These are phyloP conservation scores for Xylariaceae sp. DNA, from an alignment of 2,329 filamentous ascomycete genomes.

Conservation along the genomic window DNA sequence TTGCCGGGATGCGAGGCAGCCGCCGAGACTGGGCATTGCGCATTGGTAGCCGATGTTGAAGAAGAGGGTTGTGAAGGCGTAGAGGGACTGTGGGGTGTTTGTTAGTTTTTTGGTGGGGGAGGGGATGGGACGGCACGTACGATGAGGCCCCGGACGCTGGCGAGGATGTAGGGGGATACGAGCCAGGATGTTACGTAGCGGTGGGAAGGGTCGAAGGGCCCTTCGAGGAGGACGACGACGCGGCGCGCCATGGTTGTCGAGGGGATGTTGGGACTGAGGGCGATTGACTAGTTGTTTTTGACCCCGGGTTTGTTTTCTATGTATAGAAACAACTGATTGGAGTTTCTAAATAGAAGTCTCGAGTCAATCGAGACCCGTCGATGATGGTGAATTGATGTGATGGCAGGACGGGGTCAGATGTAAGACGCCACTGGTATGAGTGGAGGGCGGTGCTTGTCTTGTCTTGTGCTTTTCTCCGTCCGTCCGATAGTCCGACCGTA, in stretches of 20 bases:
- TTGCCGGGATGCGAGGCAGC: constrained; percentile 43
- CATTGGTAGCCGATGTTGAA: constrained; percentile 63
- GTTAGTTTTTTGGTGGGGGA: neutral
- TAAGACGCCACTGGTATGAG: too few relatives aligned
- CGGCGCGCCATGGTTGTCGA: constrained; percentile 6
- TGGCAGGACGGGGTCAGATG: too few relatives aligned
- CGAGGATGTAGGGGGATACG: constrained; percentile 60
- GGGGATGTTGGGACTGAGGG: neutral
- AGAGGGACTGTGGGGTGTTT: constrained; percentile 41
- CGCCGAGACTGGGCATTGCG: constrained; percentile 40
- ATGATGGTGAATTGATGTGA: too few relatives aligned
- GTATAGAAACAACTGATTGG: too few relatives aligned
- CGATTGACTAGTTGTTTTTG: too few relatives aligned
- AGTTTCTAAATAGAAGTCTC: too few relatives aligned
- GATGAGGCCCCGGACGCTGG: constrained; percentile 50
- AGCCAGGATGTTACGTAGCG: constrained; percentile 79
- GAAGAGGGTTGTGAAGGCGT: constrained; percentile 65
- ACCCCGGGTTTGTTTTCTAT: too few relatives aligned
- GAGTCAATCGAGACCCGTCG: too few relatives aligned
- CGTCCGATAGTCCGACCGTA: too few relatives aligned
- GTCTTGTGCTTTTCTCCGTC: too few relatives aligned
- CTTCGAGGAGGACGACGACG: constrained; percentile 27
- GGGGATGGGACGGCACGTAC: constrained; percentile 35
- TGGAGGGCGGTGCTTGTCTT: too few relatives aligned
- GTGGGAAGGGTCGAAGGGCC: constrained; percentile 50